Conservation (phyloP, 2,329 filamentous ascomycete species). For the Incumbomyces delicatus region DNA sequence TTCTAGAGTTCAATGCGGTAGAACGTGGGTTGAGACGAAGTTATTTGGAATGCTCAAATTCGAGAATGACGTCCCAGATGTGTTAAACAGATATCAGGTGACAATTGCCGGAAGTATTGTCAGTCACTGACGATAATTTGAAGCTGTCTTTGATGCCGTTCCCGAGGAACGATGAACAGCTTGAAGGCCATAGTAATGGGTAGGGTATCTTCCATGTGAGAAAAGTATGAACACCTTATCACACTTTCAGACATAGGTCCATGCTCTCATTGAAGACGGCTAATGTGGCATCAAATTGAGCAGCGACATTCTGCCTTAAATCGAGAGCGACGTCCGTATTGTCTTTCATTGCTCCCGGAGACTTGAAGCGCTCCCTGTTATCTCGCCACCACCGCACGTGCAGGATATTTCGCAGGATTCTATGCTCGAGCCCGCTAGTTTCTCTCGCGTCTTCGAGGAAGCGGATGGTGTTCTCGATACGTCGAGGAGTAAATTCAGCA, state of each 20-base stretch:
- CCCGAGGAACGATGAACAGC: too few species aligned
- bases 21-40: too few species aligned
- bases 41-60: too few species aligned
- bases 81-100: too few species aligned
- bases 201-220: too few species aligned
- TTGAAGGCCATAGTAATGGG: too few species aligned
- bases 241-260: slow-evolving; percentile 31
- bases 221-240: too few species aligned
- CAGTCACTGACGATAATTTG: too few species aligned
- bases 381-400: slow-evolving; percentile 35
- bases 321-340: slow-evolving; percentile 20
- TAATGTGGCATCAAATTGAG: slow-evolving; percentile 36
- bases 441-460: slow-evolving; percentile 35
- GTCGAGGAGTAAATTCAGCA: slow-evolving; percentile 29
- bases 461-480: slow-evolving; percentile 35
- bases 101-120: too few species aligned
- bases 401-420: slow-evolving; percentile 37
- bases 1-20: too few species aligned
- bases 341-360: slow-evolving; percentile 2
- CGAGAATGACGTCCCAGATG: too few species aligned
- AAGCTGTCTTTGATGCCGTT: too few species aligned
- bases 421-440: slow-evolving; percentile 35
- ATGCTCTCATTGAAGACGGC: slow-evolving; percentile 40
- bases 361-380: slow-evolving; percentile 10
- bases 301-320: slow-evolving; percentile 27